Evolutionary conservation across 2,329 filamentous ascomycete genomes (phyloP), one percentile per base, ranked within the genome.

Genomic region (Aaosphaeria pasadenensis): DNA sequence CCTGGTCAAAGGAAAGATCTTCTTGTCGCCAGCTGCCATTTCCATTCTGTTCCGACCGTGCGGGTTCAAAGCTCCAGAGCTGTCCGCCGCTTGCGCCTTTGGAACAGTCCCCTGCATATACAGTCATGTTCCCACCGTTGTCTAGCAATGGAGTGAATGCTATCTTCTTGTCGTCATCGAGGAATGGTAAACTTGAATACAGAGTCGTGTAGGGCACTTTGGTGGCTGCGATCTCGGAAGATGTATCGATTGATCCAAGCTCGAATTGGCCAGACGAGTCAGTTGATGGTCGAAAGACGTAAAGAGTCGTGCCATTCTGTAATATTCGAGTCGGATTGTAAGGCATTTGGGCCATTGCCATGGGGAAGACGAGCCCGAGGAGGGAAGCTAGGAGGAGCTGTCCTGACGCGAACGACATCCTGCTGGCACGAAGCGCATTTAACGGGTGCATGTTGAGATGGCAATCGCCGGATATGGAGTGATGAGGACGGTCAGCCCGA

Each of bases 321-420:
- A 92, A 79, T 45, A 95, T 79, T 30, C 81, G 83, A 0, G 90
- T 90, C 3, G 89, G 87, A 47, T 85, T 84, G 74, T 95, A 95
- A 29, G 89, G 90, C 45, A 90, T 78, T 43, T 74, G 67, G 39
- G 73, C 71, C n/a, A 74, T 67, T 38, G 73, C 71, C n/a, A 45
- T 43, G 44, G 52, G 49, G 44, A 29, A 32, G 29, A 48, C 13
- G 7, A 54, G 39, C 11, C 53, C 36, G 17, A 50, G 5, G 29
- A 29, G 17, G 17, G 17, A 24, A 24, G 17, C 17, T 24, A 24
- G 17, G 17, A 24, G 17, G 17, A 24, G 17, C 17, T 24, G 17
- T 24, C 17, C 17, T 36, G 30, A 24, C 17, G 17, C 17, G 17
- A 24, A 24, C 17, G 17, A 24, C 17, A 24, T 24, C 17, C 17